A percentile compares a stretch with the other conserved stretches of the same genome.
Evolutionary conservation across 2,329 filamentous ascomycete species (phyloP).

Genomic region (Ilyonectria sp.): DNA sequence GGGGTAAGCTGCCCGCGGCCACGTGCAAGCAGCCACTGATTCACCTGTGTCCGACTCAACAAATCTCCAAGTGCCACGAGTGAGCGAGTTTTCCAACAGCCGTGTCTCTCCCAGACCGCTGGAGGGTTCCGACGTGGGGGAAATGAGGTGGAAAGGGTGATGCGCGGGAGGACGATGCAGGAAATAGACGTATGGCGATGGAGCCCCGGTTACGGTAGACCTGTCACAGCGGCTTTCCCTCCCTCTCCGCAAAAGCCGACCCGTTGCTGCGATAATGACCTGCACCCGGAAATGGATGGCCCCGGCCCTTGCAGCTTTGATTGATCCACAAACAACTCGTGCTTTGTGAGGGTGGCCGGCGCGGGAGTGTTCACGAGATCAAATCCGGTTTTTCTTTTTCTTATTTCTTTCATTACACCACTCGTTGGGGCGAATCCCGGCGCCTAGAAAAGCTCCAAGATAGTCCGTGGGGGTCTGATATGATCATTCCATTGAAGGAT

Average conservation of each 20-base stretch:
- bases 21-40: constrained; percentile 13
- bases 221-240: constrained; percentile 11
- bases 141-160: constrained; percentile 11
- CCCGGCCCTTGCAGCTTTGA: constrained; percentile 23
- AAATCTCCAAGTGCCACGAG: constrained; percentile 4
- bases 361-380: constrained; percentile 34
- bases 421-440: constrained; percentile 31
- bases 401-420: constrained; percentile 25
- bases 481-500: constrained; percentile 31
- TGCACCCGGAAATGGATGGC: constrained; percentile 9
- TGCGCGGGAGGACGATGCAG: constrained; percentile 19
- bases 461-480: constrained; percentile 18
- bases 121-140: constrained; percentile 24
- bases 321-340: constrained; percentile 14
- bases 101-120: constrained; percentile 17
- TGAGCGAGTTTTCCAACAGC: constrained; percentile 16
- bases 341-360: constrained; percentile 10
- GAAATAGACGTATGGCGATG: constrained; percentile 15
- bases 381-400: constrained; percentile 22
- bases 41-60: not conserved
- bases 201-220: constrained; percentile 8
- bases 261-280: constrained; percentile 10
- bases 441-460: constrained; percentile 17
- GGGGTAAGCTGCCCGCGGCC: not conserved
- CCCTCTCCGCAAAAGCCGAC: constrained; percentile 6